These are phyloP conservation scores for Lasiodiplodia citricola DNA, from an alignment of 2,329 filamentous ascomycete genomes.

Conservation along the genomic window DNA sequence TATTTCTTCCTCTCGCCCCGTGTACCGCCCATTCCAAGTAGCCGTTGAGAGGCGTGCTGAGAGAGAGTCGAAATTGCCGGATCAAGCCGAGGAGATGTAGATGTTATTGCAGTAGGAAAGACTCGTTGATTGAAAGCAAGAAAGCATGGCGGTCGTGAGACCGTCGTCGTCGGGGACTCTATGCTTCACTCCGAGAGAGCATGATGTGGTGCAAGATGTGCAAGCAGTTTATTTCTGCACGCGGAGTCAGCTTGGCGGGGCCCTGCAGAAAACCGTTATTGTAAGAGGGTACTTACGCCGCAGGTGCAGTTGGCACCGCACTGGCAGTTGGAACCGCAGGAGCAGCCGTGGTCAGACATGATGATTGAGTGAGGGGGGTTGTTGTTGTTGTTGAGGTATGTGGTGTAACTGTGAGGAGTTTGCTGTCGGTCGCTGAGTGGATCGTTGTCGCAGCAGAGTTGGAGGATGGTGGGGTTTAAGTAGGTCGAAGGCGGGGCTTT, in stretches of 20 bases:
- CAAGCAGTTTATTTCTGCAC: constrained; percentile 21
- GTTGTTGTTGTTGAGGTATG: background rate
- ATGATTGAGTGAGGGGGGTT: constrained; percentile 12
- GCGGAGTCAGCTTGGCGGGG: constrained; percentile 13
- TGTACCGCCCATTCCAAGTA: background rate
- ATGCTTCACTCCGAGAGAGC: constrained; percentile 7
- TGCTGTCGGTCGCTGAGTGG: constrained; percentile 12
- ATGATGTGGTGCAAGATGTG: background rate
- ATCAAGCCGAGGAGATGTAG: background rate
- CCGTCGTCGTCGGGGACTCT: background rate
- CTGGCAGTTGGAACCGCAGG: constrained; percentile 32
- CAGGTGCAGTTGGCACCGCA: constrained; percentile 33
- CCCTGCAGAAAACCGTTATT: background rate
- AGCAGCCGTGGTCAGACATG: constrained; percentile 30
- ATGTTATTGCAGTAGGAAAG: background rate
- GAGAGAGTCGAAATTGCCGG: background rate
- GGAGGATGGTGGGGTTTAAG: background rate
- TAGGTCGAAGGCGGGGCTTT: constrained; percentile 13
- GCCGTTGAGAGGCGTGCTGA: background rate
- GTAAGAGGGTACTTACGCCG: constrained; percentile 30
- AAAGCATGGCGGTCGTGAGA: constrained; percentile 4
- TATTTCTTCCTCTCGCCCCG: background rate
- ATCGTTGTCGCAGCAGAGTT: background rate
- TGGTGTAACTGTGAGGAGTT: constrained; percentile 4
- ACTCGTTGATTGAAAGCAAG: constrained; percentile 12